A percentile compares a stretch with the other conserved stretches of the same genome.
Evolutionary conservation across 257 asterid genomes (phyloP).

Genomic region (Solanum corneliomulleri): DNA sequence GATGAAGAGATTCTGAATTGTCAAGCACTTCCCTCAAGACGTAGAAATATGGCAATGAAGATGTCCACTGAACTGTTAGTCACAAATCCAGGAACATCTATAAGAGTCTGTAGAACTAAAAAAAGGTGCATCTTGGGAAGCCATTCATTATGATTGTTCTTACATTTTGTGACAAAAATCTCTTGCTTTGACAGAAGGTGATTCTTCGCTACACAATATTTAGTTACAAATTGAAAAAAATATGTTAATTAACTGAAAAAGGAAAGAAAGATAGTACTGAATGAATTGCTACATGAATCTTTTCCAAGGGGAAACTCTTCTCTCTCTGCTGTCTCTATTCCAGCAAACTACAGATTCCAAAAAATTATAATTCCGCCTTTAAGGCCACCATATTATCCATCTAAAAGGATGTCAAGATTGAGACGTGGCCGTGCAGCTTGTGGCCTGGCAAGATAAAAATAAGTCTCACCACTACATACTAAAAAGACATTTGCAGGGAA

Average conservation of each 20-base stretch:
- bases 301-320: conserved; percentile 21
- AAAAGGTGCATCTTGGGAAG: neutral
- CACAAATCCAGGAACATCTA: neutral
- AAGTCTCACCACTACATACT: neutral
- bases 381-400: neutral
- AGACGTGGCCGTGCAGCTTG: neutral
- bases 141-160: neutral
- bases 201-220: conserved; percentile 21
- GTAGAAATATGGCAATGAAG: neutral
- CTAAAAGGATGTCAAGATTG: conserved; percentile 7
- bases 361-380: conserved; percentile 24
- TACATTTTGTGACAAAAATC: conserved; percentile 17
- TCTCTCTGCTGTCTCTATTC: conserved; percentile 14
- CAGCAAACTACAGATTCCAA: conserved; percentile 37
- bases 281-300: conserved; percentile 47
- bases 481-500: neutral
- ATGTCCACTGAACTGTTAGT: neutral
- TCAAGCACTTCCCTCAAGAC: neutral
- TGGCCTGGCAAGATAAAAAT: neutral
- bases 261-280: conserved; percentile 1
- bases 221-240: conserved; percentile 36
- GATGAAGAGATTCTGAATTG: neutral
- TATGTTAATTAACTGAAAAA: conserved; percentile 4
- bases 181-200: conserved; percentile 6
- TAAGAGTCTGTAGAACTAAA: neutral